Evolutionary conservation across 345 rosid species (phyloP).

Genomic region (Erysimum cheiranthoides): DNA sequence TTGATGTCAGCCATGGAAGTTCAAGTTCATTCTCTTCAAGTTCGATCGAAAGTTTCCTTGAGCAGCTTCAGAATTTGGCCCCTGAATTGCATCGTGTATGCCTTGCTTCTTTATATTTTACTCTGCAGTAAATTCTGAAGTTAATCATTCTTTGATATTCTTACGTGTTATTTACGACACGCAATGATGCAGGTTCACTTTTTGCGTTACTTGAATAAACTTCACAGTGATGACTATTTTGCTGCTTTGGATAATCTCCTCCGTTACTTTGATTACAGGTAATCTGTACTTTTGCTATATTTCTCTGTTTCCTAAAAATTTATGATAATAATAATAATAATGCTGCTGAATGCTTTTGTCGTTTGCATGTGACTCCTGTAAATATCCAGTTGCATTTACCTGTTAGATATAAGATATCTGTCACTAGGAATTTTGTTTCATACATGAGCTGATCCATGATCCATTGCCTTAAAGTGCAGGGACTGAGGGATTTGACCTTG

Average conservation of each 20-base stretch:
- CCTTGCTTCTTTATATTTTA: conserved; percentile 10
- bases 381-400: conserved; percentile 26
- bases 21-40: conserved; percentile 71
- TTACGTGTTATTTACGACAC: conserved; percentile 26
- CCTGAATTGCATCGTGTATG: conserved; percentile 93
- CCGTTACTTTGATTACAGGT: conserved; percentile 96
- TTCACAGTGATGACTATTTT: conserved; percentile 88
- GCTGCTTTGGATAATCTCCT: conserved; percentile 92
- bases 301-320: background rate
- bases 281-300: conserved; percentile 41
- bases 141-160: conserved; percentile 24
- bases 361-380: conserved; percentile 23
- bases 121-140: conserved; percentile 14
- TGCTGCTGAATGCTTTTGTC: conserved; percentile 22
- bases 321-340: background rate
- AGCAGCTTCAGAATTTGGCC: conserved; percentile 80
- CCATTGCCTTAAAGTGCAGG: conserved; percentile 86
- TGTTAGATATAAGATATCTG: conserved; percentile 24
- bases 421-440: conserved; percentile 15
- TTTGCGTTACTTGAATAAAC: conserved; percentile 85
- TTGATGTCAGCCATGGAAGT: conserved; percentile 71
- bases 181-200: conserved; percentile 78
- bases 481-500: conserved; percentile 85
- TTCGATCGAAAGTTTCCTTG: conserved; percentile 67
- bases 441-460: conserved; percentile 50